Conservation (phyloP, 768 basidiomycete species). For the Pleurotus ostreatus region DNA sequence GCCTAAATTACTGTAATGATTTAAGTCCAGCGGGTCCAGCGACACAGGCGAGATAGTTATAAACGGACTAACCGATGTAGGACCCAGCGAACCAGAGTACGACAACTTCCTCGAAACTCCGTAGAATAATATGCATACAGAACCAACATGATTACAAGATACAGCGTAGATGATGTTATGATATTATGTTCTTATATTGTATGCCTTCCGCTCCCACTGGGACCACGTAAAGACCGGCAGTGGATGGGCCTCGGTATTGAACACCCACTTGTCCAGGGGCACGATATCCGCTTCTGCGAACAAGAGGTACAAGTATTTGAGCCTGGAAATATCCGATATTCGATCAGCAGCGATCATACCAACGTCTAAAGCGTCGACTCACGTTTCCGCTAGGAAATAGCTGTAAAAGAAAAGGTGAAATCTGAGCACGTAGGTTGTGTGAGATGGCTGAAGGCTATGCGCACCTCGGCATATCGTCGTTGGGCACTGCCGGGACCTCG, state of each 20-base stretch:
- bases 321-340: conserved; percentile 30
- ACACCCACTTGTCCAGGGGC: conserved; percentile 52
- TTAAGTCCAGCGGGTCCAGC: no score
- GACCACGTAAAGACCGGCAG: conserved; percentile 64
- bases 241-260: conserved; percentile 72
- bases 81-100: no score
- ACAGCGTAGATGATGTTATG: neutral
- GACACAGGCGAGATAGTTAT: no score
- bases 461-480: conserved; percentile 72
- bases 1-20: no score
- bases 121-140: no score
- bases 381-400: no score
- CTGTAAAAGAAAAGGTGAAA: no score
- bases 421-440: conserved; percentile 2
- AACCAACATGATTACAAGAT: no score
- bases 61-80: no score
- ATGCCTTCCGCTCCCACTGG: conserved; percentile 42
- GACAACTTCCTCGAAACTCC: no score
- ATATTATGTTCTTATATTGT: conserved; percentile 18
- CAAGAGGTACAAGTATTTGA: conserved; percentile 66
- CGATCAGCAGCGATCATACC: conserved; percentile 29
- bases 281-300: conserved; percentile 54
- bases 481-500: conserved; percentile 26
- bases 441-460: conserved; percentile 14
- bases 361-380: no score